A percentile compares a stretch with the other conserved stretches of the same genome.
phyloP scores from a whole-genome alignment of 2,329 filamentous ascomycete species.

The Emericellopsis cladophorae region DNA sequence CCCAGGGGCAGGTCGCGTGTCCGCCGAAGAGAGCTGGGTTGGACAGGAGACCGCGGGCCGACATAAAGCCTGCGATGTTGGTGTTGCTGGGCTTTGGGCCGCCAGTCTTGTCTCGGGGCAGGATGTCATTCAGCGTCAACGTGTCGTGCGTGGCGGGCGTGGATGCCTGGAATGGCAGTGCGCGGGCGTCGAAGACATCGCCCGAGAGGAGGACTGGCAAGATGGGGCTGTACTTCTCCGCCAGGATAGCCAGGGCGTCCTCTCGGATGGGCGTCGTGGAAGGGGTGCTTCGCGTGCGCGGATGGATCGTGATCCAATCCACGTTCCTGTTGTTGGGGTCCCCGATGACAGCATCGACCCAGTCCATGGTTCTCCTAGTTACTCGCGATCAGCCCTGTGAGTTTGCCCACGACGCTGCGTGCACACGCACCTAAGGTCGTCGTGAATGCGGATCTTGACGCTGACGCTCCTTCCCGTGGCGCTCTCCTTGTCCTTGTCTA shows the following conservation, averaged over 20 bases:
- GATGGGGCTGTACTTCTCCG: constrained; percentile 34
- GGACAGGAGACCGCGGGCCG: constrained; percentile 52
- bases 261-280: constrained; percentile 49
- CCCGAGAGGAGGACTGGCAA: constrained; percentile 57
- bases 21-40: constrained; percentile 56
- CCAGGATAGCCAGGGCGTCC: constrained; percentile 45
- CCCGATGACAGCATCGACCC: constrained; percentile 48
- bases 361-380: constrained; percentile 41
- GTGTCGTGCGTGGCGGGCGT: constrained; percentile 14
- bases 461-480: constrained; percentile 45
- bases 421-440: constrained; percentile 37
- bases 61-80: constrained; percentile 52
- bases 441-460: constrained; percentile 58
- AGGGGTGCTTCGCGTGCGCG: constrained; percentile 47
- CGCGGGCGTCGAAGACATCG: constrained; percentile 47
- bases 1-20: constrained; percentile 43
- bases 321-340: constrained; percentile 37
- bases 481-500: constrained; percentile 26
- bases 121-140: constrained; percentile 13
- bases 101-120: constrained; percentile 9
- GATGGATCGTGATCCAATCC: constrained; percentile 61
- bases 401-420: neutral
- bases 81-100: constrained; percentile 25
- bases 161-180: constrained; percentile 27
- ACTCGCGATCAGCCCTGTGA: neutral